Conservation (phyloP, 768 basidiomycete genomes). For the Lactarius pseudohatsudake region DNA sequence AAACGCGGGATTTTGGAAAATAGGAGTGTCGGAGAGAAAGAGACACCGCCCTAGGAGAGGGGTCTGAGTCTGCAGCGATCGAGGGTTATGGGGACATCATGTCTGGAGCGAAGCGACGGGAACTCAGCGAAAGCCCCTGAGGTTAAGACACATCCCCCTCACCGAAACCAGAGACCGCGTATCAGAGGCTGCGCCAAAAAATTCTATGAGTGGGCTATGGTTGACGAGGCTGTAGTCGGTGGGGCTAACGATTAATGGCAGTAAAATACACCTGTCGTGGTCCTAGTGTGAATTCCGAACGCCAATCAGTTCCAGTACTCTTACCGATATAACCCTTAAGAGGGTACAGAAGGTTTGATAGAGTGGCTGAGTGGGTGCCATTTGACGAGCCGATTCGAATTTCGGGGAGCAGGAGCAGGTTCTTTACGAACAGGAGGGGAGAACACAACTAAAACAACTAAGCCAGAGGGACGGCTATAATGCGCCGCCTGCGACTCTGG, state of each 20-base stretch:
- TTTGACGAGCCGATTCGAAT: neutral
- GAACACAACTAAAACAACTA: neutral
- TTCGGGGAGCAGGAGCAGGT: neutral
- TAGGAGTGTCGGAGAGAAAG: neutral
- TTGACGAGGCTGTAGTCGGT: neutral
- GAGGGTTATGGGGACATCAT: neutral
- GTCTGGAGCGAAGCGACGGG: neutral
- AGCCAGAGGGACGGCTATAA: neutral
- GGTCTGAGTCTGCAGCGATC: neutral
- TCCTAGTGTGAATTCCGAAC: neutral
- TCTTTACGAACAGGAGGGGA: neutral
- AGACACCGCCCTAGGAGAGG: neutral
- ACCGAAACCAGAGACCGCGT: neutral
- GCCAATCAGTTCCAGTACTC: neutral
- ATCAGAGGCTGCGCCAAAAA: neutral
- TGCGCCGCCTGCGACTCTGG: neutral
- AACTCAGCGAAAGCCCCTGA: neutral
- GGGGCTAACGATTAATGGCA: neutral
- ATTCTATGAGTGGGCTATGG: neutral
- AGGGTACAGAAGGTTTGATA: neutral
- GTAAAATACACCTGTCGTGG: neutral
- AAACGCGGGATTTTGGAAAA: neutral
- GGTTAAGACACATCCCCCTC: neutral
- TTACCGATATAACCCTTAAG: neutral
- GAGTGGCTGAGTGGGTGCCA: neutral